Evolutionary conservation across 306 rosid species (phyloP).

Genomic region (Mimosa pudica): DNA sequence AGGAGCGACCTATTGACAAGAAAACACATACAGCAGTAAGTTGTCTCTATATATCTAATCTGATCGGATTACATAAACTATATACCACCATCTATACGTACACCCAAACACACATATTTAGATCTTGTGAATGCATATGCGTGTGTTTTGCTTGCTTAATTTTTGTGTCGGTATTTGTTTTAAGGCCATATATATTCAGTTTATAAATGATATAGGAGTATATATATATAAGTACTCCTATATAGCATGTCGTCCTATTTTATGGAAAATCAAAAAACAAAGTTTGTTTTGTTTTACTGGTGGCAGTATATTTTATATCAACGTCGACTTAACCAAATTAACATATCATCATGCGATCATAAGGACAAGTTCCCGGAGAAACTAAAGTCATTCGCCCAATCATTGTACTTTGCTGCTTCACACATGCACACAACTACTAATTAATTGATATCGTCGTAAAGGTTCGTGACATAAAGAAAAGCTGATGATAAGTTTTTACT

Average conservation of each 20-base stretch:
- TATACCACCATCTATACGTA: no score
- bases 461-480: neutral
- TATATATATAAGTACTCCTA: no score
- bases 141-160: no score
- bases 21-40: no score
- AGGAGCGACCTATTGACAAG: no score
- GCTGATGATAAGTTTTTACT: neutral
- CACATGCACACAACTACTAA: neutral
- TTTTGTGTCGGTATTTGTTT: no score
- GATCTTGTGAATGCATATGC: no score
- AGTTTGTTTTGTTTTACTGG: neutral
- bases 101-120: no score
- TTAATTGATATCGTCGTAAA: neutral
- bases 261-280: neutral
- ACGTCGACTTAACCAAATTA: neutral
- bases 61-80: no score
- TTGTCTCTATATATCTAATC: no score
- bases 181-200: no score
- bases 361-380: neutral
- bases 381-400: neutral
- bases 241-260: neutral
- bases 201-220: no score
- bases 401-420: constrained; percentile 2
- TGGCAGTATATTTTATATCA: neutral
- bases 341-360: neutral